phyloP scores from a whole-genome alignment of 2,329 filamentous ascomycete species.

The Colletotrichum liriopes region DNA sequence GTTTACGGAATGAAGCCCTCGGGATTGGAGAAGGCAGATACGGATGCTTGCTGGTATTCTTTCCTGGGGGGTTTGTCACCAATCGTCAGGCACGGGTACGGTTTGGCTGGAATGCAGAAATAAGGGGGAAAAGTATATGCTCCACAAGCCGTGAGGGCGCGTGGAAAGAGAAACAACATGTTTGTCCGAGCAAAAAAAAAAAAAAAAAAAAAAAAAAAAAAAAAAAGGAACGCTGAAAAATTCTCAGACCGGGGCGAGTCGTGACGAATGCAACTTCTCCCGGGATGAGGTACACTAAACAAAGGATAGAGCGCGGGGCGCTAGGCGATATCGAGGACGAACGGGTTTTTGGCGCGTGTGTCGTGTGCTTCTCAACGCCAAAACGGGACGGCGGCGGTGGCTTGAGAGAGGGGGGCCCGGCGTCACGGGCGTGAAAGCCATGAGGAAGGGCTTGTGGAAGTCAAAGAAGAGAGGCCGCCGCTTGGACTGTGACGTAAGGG shows the following conservation, averaged over 20 bases:
- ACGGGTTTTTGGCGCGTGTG: not conserved
- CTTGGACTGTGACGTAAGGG: slow-evolving; percentile 26
- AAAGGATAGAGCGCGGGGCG: not conserved
- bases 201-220: not conserved
- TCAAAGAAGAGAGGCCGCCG: slow-evolving; percentile 6
- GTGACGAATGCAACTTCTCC: slow-evolving; percentile 3
- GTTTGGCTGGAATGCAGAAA: not conserved
- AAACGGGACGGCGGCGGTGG: not conserved
- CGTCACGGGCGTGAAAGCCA: not conserved
- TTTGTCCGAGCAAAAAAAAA: slow-evolving; percentile 7
- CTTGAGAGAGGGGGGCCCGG: not conserved
- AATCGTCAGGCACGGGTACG: not conserved
- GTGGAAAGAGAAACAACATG: slow-evolving; percentile 20
- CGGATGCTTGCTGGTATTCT: not conserved
- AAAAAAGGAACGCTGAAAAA: not conserved
- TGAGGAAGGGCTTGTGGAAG: not conserved
- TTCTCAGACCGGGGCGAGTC: not conserved
- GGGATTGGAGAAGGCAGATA: not conserved
- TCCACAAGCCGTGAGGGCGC: not conserved
- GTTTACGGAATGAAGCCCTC: not conserved
- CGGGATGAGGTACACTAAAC: slow-evolving; percentile 4
- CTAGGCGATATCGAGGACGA: slow-evolving; percentile 1
- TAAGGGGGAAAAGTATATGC: no score
- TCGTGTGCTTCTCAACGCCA: not conserved
- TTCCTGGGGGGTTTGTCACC: not conserved